Evolutionary conservation across 495 filamentous ascomycete genomes (phyloP), one percentile per base, ranked within the genome.

Genomic region (Glonium stellatum): DNA sequence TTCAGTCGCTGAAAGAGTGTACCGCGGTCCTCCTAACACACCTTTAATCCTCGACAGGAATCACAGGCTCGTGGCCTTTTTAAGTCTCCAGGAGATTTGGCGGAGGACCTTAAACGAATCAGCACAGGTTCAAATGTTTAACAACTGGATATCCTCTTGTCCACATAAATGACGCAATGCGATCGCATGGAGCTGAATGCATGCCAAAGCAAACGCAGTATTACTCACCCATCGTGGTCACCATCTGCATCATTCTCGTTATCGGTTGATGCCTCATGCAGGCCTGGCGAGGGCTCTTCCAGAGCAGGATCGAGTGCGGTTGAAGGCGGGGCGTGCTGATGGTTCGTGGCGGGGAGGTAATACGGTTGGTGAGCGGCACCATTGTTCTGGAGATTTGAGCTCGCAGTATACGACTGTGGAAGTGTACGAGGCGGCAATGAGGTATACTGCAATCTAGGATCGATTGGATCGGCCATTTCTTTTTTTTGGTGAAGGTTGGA

Each of bases 11-110:
- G 8, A 53, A 21, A 25, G 11, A 42, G 15, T 50, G 22, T 22
- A 9, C 21, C 44, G 8, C 39, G 53, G 18, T 13, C 23, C 1
- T 10, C 5, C 73, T 89, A 95, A 25, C 87, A 81, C 25, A 96
- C 92, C 68, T 98, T 98, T 49, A 96, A 76, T 34, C 84, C 83
- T 47, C 93, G 85, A 71, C 92, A 98, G 10, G 88, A 84, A 70
- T 97, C 93, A 72, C 92, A 98, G 15, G 92, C 92, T n/a, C 91
- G 86, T 1, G 87, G 82, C 37, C 90, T 84, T 72, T 92, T 92
- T 39, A 82, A 71, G 54, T 90, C 87, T 39, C 52, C 27, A 21
- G 51, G 62, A 5, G 61, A 62, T 46, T 55, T 63, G 31, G 56
- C 64, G 18, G 50, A 54, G 41, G 59, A 57, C 5, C 19, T 51